Evolutionary conservation across 257 asterid species (phyloP).

Genomic region (Jacaranda copaia): DNA sequence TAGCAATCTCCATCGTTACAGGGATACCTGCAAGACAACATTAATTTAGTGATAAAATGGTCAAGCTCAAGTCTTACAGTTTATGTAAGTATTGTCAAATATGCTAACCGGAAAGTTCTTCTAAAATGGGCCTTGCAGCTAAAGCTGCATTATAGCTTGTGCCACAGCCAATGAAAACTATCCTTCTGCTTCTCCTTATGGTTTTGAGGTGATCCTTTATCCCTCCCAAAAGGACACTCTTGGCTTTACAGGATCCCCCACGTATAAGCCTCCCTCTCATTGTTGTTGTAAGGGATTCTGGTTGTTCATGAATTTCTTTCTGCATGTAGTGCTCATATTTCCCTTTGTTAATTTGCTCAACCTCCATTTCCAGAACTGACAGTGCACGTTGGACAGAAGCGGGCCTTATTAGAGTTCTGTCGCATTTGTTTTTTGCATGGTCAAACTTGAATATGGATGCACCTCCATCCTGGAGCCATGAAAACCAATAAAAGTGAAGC

Average conservation of each 20-base stretch:
- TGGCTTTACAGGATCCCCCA: conserved; percentile 90
- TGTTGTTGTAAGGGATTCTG: conserved; percentile 91
- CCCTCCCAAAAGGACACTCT: conserved; percentile 95
- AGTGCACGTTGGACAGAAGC: conserved; percentile 95
- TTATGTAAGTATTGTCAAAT: background rate
- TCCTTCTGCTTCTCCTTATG: conserved; percentile 94
- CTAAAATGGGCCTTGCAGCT: conserved; percentile 91
- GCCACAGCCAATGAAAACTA: conserved; percentile 95
- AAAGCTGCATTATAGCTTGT: conserved; percentile 98
- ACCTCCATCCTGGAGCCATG: conserved; percentile 77
- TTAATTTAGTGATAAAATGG: conserved; percentile 23
- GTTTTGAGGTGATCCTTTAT: conserved; percentile 93
- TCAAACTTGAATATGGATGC: conserved; percentile 87
- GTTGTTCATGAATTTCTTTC: conserved; percentile 98
- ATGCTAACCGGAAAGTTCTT: conserved; percentile 92
- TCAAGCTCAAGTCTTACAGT: background rate
- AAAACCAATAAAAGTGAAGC: conserved; percentile 32
- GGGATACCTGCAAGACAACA: conserved; percentile 71
- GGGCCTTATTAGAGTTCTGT: conserved; percentile 66
- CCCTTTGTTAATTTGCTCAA: conserved; percentile 96
- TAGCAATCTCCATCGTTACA: conserved; percentile 97
- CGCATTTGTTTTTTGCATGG: conserved; percentile 56
- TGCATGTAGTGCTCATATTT: conserved; percentile 97
- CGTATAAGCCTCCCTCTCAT: conserved; percentile 97
- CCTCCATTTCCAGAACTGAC: conserved; percentile 96